Evolutionary conservation across 768 basidiomycete species (phyloP).

Genomic region (Clitopilus passeckerianus): DNA sequence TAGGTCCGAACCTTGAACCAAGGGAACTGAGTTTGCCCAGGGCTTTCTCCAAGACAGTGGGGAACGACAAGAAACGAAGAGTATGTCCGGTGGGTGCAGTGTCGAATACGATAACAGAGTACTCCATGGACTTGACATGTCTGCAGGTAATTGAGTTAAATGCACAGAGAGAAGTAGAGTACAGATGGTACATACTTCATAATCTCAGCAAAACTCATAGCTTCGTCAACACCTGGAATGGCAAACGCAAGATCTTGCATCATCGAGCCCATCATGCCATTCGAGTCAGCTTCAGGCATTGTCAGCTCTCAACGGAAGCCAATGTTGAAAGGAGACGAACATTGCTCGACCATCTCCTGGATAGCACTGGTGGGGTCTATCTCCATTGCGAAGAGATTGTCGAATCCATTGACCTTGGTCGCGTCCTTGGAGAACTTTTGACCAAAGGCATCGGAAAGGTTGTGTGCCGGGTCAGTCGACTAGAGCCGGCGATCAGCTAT

Average conservation of each 20-base stretch:
- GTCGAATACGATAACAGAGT: constrained; percentile 99
- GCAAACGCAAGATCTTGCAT: constrained; percentile 99
- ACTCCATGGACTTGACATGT: constrained; percentile 99
- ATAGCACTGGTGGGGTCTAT: constrained; percentile 98
- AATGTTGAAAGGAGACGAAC: constrained; percentile 35
- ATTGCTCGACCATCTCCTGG: constrained; percentile 98
- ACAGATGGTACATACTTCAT: constrained; percentile 75
- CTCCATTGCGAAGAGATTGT: constrained; percentile 98
- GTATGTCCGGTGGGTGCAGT: constrained; percentile 99
- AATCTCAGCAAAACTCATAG: constrained; percentile 99
- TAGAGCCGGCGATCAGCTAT: constrained; percentile 20
- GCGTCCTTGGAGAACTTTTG: constrained; percentile 99
- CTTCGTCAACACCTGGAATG: constrained; percentile 98
- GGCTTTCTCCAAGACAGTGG: constrained; percentile 95
- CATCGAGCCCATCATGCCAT: constrained; percentile 97
- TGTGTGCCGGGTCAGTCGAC: constrained; percentile 99
- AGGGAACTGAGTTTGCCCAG: constrained; percentile 90
- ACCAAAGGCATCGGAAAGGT: constrained; percentile 95
- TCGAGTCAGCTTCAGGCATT: constrained; percentile 60
- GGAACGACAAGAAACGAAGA: constrained; percentile 97
- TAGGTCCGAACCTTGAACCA: constrained; percentile 94
- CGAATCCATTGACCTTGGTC: constrained; percentile 95
- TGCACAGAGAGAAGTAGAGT: background rate
- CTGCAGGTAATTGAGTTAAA: constrained; percentile 33
- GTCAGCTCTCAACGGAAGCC: no score